Conservation (phyloP, 2,329 filamentous ascomycete genomes). For the Metarhizium humberi region DNA sequence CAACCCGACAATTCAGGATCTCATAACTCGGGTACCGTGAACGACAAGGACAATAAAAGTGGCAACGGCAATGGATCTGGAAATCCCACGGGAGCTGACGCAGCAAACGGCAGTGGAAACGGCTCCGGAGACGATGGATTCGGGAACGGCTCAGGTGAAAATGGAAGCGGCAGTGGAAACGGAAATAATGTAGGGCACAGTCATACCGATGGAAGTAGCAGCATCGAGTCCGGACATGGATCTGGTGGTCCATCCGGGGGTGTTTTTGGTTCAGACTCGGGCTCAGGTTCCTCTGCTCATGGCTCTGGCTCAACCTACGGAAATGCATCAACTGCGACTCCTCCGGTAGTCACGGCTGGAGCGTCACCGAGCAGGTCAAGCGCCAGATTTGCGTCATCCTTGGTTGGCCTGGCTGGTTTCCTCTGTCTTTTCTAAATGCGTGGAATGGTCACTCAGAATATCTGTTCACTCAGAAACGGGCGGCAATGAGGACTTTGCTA, state of each 20-base stretch:
- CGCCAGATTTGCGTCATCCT: background rate
- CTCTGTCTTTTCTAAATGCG: background rate
- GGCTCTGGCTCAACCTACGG: background rate
- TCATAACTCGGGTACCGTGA: background rate
- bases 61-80: background rate
- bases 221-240: background rate
- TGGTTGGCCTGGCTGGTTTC: slow-evolving; percentile 1
- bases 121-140: background rate
- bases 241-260: background rate
- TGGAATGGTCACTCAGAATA: background rate
- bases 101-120: background rate
- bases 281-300: background rate
- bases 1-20: no score
- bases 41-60: background rate
- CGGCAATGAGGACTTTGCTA: background rate
- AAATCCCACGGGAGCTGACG: background rate
- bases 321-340: background rate
- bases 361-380: background rate
- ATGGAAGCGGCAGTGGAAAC: background rate
- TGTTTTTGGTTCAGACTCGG: background rate
- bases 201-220: background rate
- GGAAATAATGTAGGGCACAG: background rate
- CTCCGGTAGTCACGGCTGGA: background rate
- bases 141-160: background rate
- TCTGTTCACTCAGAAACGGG: background rate